A percentile compares a stretch with the other conserved stretches of the same genome.
Conservation (phyloP, 2,329 filamentous ascomycete species). For the Pseudopyricularia cyperi region DNA sequence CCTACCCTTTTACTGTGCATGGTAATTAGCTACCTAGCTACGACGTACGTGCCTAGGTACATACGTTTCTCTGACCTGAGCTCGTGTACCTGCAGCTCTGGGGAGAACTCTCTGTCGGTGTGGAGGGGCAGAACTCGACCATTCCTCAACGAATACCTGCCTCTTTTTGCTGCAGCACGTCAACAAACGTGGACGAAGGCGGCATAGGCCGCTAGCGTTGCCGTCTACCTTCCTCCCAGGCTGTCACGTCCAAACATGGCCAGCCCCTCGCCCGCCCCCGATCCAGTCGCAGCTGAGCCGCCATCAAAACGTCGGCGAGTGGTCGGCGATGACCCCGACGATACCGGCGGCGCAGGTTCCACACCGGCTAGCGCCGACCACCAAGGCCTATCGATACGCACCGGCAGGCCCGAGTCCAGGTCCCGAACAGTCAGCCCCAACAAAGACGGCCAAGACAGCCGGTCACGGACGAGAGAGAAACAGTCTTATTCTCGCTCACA, state of each 20-base stretch:
- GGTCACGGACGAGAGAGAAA: not conserved
- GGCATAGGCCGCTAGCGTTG: too few relatives aligned
- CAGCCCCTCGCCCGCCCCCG: not conserved
- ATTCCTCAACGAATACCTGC: too few relatives aligned
- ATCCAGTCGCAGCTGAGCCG: not conserved
- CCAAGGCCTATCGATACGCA: not conserved
- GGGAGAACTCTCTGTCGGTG: not conserved
- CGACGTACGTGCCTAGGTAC: too few relatives aligned
- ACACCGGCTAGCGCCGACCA: not conserved
- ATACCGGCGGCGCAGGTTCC: not conserved
- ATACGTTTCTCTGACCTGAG: too few relatives aligned
- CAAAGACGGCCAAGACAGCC: not conserved
- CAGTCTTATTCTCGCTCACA: not conserved
- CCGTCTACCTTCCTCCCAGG: too few relatives aligned
- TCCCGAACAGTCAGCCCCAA: not conserved
- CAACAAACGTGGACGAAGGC: too few relatives aligned
- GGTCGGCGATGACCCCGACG: not conserved
- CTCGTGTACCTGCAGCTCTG: too few relatives aligned
- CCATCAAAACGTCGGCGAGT: conserved; percentile 1
- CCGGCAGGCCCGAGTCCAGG: not conserved
- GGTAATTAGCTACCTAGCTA: too few relatives aligned
- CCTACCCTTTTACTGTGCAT: too few relatives aligned
- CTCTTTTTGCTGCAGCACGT: too few relatives aligned
- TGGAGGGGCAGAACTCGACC: not conserved
- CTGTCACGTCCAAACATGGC: not conserved